phyloP scores from a whole-genome alignment of 169 alveolate genomes.

The Theileria orientalis region DNA sequence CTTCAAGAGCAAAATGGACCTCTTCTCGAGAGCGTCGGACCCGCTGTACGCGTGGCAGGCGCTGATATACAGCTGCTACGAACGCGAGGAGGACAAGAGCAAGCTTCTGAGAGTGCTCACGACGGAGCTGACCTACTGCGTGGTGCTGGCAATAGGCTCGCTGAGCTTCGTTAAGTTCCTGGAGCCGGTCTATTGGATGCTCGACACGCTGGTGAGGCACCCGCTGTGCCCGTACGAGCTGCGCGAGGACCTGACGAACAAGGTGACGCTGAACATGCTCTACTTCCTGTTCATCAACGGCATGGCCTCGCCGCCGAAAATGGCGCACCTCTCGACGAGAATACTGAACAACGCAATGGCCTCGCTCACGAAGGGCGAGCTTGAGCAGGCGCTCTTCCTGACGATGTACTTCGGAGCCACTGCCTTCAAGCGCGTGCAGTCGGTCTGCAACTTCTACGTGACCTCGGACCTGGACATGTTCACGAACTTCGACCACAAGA shows the following conservation, averaged over 20 bases:
- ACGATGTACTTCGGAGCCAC: constrained; percentile 48
- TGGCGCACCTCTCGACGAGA: constrained; percentile 82
- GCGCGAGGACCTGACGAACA: constrained; percentile 70
- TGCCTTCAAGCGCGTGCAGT: constrained; percentile 23
- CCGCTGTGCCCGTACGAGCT: constrained; percentile 84
- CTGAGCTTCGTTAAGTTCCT: constrained; percentile 77
- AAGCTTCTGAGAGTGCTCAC: constrained; percentile 5
- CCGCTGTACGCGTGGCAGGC: constrained; percentile 72
- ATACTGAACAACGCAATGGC: constrained; percentile 76
- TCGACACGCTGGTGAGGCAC: constrained; percentile 83
- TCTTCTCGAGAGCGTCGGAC: constrained; percentile 61
- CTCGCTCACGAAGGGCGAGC: constrained; percentile 23
- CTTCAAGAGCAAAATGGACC: constrained; percentile 24
- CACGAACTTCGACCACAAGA: constrained; percentile 42
- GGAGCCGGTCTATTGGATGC: constrained; percentile 85
- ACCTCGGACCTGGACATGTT: constrained; percentile 50
- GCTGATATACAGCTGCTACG: constrained; percentile 52
- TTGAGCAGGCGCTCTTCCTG: constrained; percentile 33
- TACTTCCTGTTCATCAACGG: constrained; percentile 82
- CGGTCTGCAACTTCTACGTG: constrained; percentile 44
- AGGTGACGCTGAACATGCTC: constrained; percentile 71
- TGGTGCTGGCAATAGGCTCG: constrained; percentile 48
- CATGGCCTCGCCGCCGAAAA: constrained; percentile 79
- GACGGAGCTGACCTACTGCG: constrained; percentile 52
- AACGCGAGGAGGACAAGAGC: neutral